These are phyloP conservation scores for Mortierella sp. DNA, from an alignment of 371 early-diverging fungal genomes.

Conservation along the genomic window DNA sequence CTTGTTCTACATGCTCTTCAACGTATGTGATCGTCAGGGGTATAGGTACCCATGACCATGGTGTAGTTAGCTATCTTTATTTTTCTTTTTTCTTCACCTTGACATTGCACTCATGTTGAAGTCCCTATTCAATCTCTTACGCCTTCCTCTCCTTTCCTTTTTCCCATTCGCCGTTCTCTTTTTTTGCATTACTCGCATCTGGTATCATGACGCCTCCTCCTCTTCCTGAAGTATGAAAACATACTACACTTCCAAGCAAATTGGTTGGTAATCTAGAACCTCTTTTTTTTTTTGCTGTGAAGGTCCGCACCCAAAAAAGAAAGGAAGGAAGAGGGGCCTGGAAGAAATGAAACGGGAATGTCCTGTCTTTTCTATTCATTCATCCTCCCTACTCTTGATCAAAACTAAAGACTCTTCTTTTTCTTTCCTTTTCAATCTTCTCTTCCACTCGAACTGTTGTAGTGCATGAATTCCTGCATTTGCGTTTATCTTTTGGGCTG, in stretches of 20 bases:
- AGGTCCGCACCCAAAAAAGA: not conserved
- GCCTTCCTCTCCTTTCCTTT: not conserved
- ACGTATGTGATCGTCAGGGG: no score
- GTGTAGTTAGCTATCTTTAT: no score
- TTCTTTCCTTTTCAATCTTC: not conserved
- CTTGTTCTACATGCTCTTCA: no score
- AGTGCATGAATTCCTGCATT: constrained; percentile 10
- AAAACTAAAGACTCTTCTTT: not conserved
- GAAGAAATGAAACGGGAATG: not conserved
- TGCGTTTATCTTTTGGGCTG: not conserved
- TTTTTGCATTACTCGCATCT: constrained; percentile 10
- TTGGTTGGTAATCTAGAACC: not conserved
- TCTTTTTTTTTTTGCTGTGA: not conserved
- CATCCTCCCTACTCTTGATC: not conserved
- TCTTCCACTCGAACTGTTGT: not conserved
- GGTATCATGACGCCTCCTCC: not conserved
- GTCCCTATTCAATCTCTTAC: not conserved
- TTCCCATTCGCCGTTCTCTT: constrained; percentile 6
- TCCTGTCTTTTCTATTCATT: not conserved
- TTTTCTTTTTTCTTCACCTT: not conserved
- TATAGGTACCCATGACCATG: no score
- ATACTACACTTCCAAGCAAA: not conserved
- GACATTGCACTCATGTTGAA: not conserved
- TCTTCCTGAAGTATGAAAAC: not conserved
- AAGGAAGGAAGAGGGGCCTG: not conserved